phyloP scores from a whole-genome alignment of 768 basidiomycete genomes.

The Wakefieldia striispora region DNA sequence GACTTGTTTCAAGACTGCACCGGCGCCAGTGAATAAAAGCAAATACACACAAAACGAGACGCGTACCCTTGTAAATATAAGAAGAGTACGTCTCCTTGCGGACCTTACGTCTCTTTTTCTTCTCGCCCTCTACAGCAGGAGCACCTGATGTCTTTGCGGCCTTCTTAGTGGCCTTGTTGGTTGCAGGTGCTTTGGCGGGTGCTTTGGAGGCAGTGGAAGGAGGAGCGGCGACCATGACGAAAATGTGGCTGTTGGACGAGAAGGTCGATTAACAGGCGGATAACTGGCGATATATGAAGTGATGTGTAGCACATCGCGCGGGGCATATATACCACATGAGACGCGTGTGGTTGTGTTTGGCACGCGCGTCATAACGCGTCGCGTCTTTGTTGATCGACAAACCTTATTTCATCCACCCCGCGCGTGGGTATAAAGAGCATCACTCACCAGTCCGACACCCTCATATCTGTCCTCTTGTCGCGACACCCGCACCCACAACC shows the following conservation, averaged over 20 bases:
- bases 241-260: slow-evolving; percentile 7
- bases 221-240: slow-evolving; percentile 61
- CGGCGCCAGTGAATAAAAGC: slow-evolving; percentile 1
- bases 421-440: slow-evolving; percentile 29
- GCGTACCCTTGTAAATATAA: slow-evolving; percentile 87
- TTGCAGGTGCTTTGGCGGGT: slow-evolving; percentile 41
- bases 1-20: slow-evolving; percentile 92
- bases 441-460: background rate
- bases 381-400: slow-evolving; percentile 37
- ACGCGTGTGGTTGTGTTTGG: slow-evolving; percentile 41
- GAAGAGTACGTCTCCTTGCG: slow-evolving; percentile 93
- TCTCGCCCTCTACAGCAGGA: slow-evolving; percentile 62
- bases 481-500: background rate
- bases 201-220: slow-evolving; percentile 43
- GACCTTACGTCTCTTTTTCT: slow-evolving; percentile 86
- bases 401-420: slow-evolving; percentile 31
- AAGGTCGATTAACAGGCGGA: slow-evolving; percentile 7
- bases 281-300: slow-evolving; percentile 12
- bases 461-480: slow-evolving; percentile 9
- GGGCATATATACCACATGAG: slow-evolving; percentile 21
- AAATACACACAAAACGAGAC: background rate
- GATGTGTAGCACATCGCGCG: background rate
- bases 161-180: slow-evolving; percentile 42
- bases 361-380: slow-evolving; percentile 28
- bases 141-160: slow-evolving; percentile 59